A percentile compares a stretch with the other conserved stretches of the same genome.
phyloP scores from a whole-genome alignment of 2,329 filamentous ascomycete genomes.

The Hymenoscyphus scutula region DNA sequence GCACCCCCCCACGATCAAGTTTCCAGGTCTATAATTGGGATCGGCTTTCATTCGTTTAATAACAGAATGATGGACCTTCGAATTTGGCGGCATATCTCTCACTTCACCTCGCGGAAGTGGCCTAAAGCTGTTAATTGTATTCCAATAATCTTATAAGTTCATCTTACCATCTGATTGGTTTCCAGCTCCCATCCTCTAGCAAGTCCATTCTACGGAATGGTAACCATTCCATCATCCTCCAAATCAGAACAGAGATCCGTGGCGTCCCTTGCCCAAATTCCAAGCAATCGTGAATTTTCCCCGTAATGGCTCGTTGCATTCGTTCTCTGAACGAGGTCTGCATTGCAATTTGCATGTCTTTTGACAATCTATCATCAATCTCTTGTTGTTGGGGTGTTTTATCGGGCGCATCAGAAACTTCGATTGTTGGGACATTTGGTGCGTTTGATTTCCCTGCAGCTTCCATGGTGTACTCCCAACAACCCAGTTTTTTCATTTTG shows the following conservation, averaged over 20 bases:
- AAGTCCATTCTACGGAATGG: conserved; percentile 2
- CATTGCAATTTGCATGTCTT: conserved; percentile 2
- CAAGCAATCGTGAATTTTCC: background rate
- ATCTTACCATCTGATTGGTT: conserved; percentile 5
- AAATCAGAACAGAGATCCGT: background rate
- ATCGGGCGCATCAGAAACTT: background rate
- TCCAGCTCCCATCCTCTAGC: conserved; percentile 1
- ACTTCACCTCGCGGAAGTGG: background rate
- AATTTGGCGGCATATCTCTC: conserved; percentile 1
- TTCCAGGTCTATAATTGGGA: conserved; percentile 2
- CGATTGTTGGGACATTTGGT: background rate
- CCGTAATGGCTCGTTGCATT: conserved; percentile 2
- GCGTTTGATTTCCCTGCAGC: background rate
- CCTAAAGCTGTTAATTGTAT: background rate
- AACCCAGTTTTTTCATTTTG: conserved; percentile 40
- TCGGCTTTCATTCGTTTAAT: conserved; percentile 3
- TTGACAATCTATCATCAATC: background rate
- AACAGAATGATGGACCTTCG: conserved; percentile 3
- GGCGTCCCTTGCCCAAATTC: background rate
- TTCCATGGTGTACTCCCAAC: conserved; percentile 3
- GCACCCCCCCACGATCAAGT: background rate
- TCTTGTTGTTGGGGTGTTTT: background rate
- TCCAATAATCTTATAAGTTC: background rate
- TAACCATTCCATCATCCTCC: conserved; percentile 5
- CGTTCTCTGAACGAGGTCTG: background rate